A percentile compares a stretch with the other conserved stretches of the same genome.
These are phyloP conservation scores for Entomortierella beljakovae DNA, from an alignment of 192 early-diverging fungal genomes.

Conservation along the genomic window DNA sequence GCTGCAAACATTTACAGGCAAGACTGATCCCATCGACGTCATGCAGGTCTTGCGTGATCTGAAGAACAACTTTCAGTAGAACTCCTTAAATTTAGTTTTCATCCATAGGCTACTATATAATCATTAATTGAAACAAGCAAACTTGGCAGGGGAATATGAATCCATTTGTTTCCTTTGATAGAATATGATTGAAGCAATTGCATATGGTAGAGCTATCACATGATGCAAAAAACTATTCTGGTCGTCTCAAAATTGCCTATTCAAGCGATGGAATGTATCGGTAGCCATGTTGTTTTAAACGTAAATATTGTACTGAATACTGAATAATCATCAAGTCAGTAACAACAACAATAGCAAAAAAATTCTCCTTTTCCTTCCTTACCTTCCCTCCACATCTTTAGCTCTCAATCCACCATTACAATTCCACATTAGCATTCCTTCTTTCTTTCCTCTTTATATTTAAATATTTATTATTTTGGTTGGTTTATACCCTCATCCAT, in stretches of 20 bases:
- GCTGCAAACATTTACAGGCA: slow-evolving; percentile 66
- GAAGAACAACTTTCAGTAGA: slow-evolving; percentile 75
- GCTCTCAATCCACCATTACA: too few relatives aligned
- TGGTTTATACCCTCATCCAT: background rate
- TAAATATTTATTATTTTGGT: background rate
- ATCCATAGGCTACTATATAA: background rate
- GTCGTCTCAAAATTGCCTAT: background rate
- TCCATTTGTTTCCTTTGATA: background rate
- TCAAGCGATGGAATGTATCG: background rate
- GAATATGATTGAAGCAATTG: too few relatives aligned
- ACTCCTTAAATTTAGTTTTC: background rate
- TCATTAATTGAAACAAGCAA: background rate
- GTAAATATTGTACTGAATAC: too few relatives aligned
- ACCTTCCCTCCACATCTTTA: too few relatives aligned
- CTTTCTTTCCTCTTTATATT: background rate
- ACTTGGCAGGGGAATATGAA: background rate
- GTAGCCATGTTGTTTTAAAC: background rate
- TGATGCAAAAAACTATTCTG: too few relatives aligned
- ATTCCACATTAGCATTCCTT: background rate
- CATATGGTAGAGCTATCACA: too few relatives aligned
- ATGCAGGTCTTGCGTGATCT: slow-evolving; percentile 81
- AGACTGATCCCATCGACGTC: slow-evolving; percentile 77
- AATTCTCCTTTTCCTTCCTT: background rate
- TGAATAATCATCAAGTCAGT: too few relatives aligned
- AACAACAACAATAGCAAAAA: background rate